A percentile compares a stretch with the other conserved stretches of the same genome.
Conservation (phyloP, 2,329 filamentous ascomycete genomes). For the Xylaria sp. region DNA sequence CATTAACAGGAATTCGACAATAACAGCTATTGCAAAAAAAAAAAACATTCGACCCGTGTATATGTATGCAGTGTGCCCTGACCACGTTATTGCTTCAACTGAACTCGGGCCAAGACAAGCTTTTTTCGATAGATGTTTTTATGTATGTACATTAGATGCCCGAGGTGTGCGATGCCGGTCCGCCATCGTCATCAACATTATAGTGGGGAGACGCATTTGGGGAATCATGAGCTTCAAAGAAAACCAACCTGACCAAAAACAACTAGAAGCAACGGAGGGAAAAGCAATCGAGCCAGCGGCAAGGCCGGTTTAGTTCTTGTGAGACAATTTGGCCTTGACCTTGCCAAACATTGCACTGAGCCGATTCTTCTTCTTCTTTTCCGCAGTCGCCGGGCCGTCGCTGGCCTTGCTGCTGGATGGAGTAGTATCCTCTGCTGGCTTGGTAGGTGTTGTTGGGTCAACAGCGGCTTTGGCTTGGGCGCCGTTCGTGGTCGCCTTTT, state of each 20-base stretch:
- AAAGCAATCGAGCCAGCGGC: slow-evolving; percentile 28
- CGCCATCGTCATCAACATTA: slow-evolving; percentile 38
- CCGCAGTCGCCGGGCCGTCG: slow-evolving; percentile 53
- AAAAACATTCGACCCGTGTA: neutral
- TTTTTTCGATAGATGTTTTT: slow-evolving; percentile 40
- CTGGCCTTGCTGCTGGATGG: slow-evolving; percentile 48
- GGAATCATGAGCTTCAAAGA: slow-evolving; percentile 47
- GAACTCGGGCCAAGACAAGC: slow-evolving; percentile 19
- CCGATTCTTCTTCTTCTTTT: slow-evolving; percentile 74
- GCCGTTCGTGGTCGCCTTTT: slow-evolving; percentile 39
- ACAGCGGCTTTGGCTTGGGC: slow-evolving; percentile 36
- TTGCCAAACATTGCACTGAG: slow-evolving; percentile 71
- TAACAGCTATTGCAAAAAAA: slow-evolving; percentile 5
- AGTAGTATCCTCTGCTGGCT: slow-evolving; percentile 35
- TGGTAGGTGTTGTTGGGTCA: slow-evolving; percentile 41
- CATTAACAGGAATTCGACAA: neutral
- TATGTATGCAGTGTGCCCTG: neutral
- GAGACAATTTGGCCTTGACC: slow-evolving; percentile 60
- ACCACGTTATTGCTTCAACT: slow-evolving; percentile 12
- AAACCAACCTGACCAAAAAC: slow-evolving; percentile 38
- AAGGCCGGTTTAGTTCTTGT: slow-evolving; percentile 45
- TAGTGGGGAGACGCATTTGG: slow-evolving; percentile 45
- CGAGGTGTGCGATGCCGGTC: slow-evolving; percentile 38
- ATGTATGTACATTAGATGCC: slow-evolving; percentile 44
- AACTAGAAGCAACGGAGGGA: slow-evolving; percentile 29